phyloP scores from a whole-genome alignment of 2,329 filamentous ascomycete species.

The Claviceps quebecensis region DNA sequence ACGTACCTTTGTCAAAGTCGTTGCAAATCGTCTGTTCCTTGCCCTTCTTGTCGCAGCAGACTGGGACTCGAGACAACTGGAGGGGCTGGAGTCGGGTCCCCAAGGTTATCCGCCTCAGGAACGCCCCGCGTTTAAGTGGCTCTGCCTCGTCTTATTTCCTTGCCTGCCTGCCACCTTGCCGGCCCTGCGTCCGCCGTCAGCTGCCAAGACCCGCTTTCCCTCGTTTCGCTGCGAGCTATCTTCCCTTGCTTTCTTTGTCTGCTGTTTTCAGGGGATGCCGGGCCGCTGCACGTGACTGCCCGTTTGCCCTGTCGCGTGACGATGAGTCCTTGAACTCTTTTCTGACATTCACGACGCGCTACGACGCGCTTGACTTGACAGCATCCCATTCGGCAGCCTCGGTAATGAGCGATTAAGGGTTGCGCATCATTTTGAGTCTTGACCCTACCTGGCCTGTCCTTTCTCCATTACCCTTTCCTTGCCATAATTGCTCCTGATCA shows the following conservation, averaged over 20 bases:
- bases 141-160: neutral
- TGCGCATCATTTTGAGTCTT: neutral
- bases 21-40: too few relatives aligned
- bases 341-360: neutral
- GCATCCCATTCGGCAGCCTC: neutral
- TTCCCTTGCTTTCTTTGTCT: neutral
- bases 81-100: too few relatives aligned
- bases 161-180: neutral
- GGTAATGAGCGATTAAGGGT: neutral
- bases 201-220: neutral
- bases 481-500: too few relatives aligned
- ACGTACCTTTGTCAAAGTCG: too few relatives aligned
- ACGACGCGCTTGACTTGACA: too few relatives aligned
- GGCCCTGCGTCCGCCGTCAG: neutral
- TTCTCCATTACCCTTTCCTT: neutral
- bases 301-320: slow-evolving; percentile 5
- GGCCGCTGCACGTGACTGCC: slow-evolving; percentile 13
- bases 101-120: slow-evolving; percentile 13
- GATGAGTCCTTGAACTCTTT: too few relatives aligned
- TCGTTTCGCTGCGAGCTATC: neutral
- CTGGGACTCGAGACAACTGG: too few relatives aligned
- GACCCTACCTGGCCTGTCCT: neutral
- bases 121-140: slow-evolving; percentile 23
- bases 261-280: neutral
- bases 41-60: too few relatives aligned